Base-by-base conservation (phyloP, 2,329 filamentous ascomycete species). In the Elsinoe arachidis region DNA sequence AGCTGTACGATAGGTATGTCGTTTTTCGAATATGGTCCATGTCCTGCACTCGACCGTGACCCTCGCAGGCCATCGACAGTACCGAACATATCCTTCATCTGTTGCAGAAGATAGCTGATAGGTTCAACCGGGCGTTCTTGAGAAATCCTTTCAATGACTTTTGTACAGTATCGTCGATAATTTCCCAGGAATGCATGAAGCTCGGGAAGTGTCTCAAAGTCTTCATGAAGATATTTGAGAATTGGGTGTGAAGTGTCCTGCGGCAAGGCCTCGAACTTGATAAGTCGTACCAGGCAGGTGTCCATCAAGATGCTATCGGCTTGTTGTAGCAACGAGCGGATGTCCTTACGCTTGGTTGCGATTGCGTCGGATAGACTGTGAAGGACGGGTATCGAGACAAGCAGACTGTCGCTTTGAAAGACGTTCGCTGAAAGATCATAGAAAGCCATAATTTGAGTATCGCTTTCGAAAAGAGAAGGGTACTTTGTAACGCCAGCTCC, bases 141-240 rank as follows among this genome's bases (percentile, higher is more conserved):
- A 19, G 95, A 90, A 61, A 97, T 89, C 14, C 81, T 81, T 71
- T 97, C 92, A 57, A 99, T 90, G 23, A 96, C 82, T 59, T 88
- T 86, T 2, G 85, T 84, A 69, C 90, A 93, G 67, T 96, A 97
- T 59, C 93, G 82, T 38, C 93, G 81, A 70, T 99, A 99, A 67
- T 99, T 97, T 3, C 92, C 90, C 10, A 97, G 79, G 69, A 99
- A 99, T 1, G 90, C 90, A 72, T 99, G 93, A 21, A 90, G 82
- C 69, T 99, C 93, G 0, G 93, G 93, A 17, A 92, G 78, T 0
- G 92, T 97, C 67, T 99, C 93, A 57, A 96, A 95, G 68, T 99
- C 93, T 67, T 97, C 91, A 65, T 90, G 79, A 1, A 99, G 78
- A 63, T 96, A 93, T 10, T 89, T 76, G 59, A 90, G 81, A 0